These are phyloP conservation scores for Fraxinus greggii DNA, from an alignment of 305 asterid genomes.

Conservation along the genomic window DNA sequence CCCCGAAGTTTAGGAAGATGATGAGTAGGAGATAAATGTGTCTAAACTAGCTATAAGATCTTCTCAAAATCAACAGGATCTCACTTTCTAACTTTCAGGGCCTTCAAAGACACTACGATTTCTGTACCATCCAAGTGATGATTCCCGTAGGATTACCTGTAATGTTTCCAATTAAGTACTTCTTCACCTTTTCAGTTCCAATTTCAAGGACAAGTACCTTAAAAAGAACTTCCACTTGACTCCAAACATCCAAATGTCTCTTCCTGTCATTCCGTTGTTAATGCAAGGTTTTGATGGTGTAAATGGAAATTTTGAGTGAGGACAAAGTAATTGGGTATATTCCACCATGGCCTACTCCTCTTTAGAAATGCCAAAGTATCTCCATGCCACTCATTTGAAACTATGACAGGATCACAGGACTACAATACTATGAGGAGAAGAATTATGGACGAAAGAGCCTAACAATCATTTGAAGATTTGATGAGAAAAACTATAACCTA, in stretches of 20 bases:
- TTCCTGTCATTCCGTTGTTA: background rate
- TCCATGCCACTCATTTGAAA: background rate
- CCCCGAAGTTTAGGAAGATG: background rate
- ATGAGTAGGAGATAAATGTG: background rate
- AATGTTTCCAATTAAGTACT: background rate
- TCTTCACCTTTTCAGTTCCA: background rate
- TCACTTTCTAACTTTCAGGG: background rate
- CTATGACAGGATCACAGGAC: background rate
- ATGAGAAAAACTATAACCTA: background rate
- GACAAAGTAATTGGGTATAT: background rate
- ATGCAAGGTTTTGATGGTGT: background rate
- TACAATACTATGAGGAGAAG: background rate
- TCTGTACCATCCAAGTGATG: background rate
- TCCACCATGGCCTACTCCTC: slow-evolving; percentile 24
- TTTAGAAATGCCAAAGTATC: background rate
- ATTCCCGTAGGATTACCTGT: background rate
- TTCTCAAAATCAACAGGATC: background rate
- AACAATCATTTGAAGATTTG: background rate
- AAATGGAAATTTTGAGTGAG: background rate
- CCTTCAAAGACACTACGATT: background rate
- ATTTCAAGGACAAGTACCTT: background rate
- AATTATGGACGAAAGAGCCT: background rate
- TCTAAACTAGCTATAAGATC: background rate
- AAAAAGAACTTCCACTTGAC: background rate
- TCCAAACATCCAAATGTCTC: background rate